phyloP scores from a whole-genome alignment of 2,329 filamentous ascomycete species.

The Beauveria sp. region DNA sequence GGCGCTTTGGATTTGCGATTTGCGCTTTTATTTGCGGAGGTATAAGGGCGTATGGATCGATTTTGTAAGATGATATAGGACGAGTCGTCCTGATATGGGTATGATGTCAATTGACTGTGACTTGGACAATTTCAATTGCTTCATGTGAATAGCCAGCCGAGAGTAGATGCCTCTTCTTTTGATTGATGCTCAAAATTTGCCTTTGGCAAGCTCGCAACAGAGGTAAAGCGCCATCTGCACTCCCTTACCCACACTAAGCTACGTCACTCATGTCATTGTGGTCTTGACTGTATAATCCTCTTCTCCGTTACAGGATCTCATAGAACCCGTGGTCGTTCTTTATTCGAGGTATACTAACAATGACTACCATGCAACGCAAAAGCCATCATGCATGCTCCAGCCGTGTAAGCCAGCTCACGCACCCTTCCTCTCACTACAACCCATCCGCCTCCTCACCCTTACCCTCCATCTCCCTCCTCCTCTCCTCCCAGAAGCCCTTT shows the following conservation, averaged over 20 bases:
- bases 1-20: slow-evolving; percentile 7
- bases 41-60: not conserved
- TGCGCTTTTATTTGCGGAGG: not conserved
- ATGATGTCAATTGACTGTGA: slow-evolving; percentile 3
- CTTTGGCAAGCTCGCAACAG: too few relatives aligned
- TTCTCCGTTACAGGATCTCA: too few relatives aligned
- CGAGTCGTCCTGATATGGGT: not conserved
- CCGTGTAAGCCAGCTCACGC: not conserved
- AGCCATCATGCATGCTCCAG: not conserved
- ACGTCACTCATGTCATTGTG: not conserved
- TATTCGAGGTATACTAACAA: not conserved
- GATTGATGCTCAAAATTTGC: too few relatives aligned
- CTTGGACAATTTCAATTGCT: too few relatives aligned
- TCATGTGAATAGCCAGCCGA: not conserved
- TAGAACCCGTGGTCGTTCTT: not conserved
- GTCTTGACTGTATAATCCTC: too few relatives aligned
- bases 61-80: slow-evolving; percentile 1
- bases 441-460: too few relatives aligned
- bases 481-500: slow-evolving; percentile 56
- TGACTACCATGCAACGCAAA: not conserved
- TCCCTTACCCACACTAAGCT: too few relatives aligned
- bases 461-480: slow-evolving; percentile 22
- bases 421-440: too few relatives aligned
- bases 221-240: too few relatives aligned
- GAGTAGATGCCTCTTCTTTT: too few relatives aligned